A percentile compares a stretch with the other conserved stretches of the same genome.
phyloP scores from a whole-genome alignment of 2,329 filamentous ascomycete genomes.

The Calonectria pseudoturangicola region DNA sequence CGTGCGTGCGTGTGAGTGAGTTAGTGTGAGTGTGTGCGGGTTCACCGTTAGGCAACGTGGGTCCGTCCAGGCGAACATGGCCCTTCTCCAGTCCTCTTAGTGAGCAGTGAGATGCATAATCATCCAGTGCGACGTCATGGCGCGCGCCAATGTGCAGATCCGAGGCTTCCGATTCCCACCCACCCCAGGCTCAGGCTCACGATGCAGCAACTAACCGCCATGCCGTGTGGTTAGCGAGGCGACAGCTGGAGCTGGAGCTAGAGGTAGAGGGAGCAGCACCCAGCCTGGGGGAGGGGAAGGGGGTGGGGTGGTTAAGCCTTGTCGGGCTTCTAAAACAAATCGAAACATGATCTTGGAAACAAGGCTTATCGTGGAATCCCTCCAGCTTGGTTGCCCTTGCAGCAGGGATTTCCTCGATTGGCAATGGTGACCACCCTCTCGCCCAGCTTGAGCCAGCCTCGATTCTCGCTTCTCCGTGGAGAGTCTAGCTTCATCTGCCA shows the following conservation, averaged over 20 bases:
- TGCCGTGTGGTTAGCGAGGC: slow-evolving; percentile 7
- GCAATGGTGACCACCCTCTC: background rate
- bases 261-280: no score
- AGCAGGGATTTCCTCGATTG: slow-evolving; percentile 21
- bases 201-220: background rate
- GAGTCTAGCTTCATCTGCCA: background rate
- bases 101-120: slow-evolving; percentile 17
- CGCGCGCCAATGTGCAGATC: slow-evolving; percentile 1
- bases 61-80: slow-evolving; percentile 8
- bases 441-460: background rate
- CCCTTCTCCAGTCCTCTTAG: background rate
- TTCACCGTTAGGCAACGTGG: slow-evolving; percentile 5
- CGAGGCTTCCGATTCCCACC: slow-evolving; percentile 25
- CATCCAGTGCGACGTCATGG: slow-evolving; percentile 13
- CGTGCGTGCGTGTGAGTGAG: background rate
- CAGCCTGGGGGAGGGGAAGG: background rate
- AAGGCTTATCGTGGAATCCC: slow-evolving; percentile 13
- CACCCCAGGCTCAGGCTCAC: slow-evolving; percentile 1
- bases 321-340: slow-evolving; percentile 24
- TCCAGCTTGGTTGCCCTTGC: slow-evolving; percentile 6
- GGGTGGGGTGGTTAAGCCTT: background rate
- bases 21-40: background rate
- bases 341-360: slow-evolving; percentile 22
- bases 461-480: background rate
- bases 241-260: slow-evolving; percentile 8